Base-by-base conservation (phyloP, 805 yeast species). In the Geotrichum ghanense region DNA sequence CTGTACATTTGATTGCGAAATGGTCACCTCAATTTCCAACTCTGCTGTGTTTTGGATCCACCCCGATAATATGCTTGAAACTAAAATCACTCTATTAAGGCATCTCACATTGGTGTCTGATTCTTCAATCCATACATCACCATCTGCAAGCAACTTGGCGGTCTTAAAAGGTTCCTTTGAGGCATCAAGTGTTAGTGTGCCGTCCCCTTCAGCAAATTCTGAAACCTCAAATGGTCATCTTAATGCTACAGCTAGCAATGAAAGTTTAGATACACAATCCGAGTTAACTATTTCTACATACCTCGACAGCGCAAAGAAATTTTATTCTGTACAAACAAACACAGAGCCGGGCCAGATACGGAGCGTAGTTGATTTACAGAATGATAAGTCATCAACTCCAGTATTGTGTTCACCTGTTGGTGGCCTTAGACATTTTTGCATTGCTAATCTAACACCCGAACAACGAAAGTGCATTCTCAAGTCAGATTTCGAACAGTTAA, bases 21-120 rank as follows among this genome's bases (percentile, higher is more conserved):
- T 63, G 56, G 56, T 56, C 39, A 52, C 62, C 6, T 49, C 53
- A 5, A 49, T 50, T n/a, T 68, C 73, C 49, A 55, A 64, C 16
- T 61, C 66, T 1, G 63, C 65, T 31, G 51, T 62, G 3, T 76
- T 73, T 57, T 72, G 82, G 73, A 73, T 79, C n/a, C 83, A 79
- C 53, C 65, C 64, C 12, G 84, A 79, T 57, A 76, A 77, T 54
- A 52, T 76, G n/a, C 66, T 72, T 48, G 83, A 79, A 57, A 63
- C 76, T 24, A 69, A 71, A 51, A 64, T 79, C 21, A 59, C 63
- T 24, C 60, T 78, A 26, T 59, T 77, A 25, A 66, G 72, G 42
- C 66, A 70, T 41, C 68, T 74, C 51, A 62, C 60, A 22, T 55
- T 70, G 22, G 59, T 65, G 20, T 58, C 68, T 3, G 60, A 50